Percentiles rank a stretch among this genome's conserved stretches.
Conservation (phyloP, 306 rosid genomes). For the Morella rubra region DNA sequence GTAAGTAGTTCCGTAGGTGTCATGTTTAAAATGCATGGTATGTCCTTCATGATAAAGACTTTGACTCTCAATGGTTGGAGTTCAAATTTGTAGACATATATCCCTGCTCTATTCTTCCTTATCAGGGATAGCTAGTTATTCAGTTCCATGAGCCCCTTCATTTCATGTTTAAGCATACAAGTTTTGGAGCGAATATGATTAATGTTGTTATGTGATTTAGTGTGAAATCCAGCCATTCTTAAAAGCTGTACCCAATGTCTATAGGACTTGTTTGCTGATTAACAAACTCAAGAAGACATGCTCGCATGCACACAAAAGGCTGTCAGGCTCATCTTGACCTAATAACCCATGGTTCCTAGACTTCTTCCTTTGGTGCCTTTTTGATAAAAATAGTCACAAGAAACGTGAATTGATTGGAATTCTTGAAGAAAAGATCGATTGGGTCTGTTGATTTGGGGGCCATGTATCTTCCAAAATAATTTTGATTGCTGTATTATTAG, state of each 20-base stretch:
- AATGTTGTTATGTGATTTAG: neutral
- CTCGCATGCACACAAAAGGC: neutral
- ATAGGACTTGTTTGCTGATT: neutral
- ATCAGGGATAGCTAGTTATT: neutral
- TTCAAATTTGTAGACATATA: neutral
- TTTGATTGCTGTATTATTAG: neutral
- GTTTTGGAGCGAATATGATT: neutral
- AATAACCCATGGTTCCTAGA: neutral
- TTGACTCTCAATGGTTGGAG: neutral
- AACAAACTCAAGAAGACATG: neutral
- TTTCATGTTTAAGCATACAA: slow-evolving; percentile 2
- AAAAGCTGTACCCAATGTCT: neutral
- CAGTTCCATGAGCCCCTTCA: neutral
- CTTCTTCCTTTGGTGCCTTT: neutral
- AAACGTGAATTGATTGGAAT: neutral
- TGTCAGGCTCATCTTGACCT: neutral
- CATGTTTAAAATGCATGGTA: neutral
- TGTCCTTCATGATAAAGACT: neutral
- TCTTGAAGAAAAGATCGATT: neutral
- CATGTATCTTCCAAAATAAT: neutral
- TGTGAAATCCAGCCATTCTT: neutral
- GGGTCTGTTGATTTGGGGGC: neutral
- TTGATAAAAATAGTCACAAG: neutral
- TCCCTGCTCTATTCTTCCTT: neutral
- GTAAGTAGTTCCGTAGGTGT: neutral